These are phyloP conservation scores for Pleurotus djamor DNA, from an alignment of 768 basidiomycete genomes.

Conservation along the genomic window DNA sequence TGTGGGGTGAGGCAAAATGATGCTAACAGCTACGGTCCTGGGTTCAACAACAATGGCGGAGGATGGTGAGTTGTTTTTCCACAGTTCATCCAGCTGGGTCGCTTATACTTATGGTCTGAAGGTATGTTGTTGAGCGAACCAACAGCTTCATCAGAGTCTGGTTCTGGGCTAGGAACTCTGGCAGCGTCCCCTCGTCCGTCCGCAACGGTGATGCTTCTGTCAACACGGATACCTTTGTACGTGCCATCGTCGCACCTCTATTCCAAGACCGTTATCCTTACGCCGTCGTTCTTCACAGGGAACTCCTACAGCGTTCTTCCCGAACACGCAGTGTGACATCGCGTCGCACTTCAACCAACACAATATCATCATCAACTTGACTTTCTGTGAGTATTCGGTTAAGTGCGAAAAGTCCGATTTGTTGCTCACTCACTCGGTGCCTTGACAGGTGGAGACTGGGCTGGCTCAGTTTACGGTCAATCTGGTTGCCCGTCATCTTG, in stretches of 20 bases:
- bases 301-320: slow-evolving; percentile 56
- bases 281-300: slow-evolving; percentile 32
- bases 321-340: slow-evolving; percentile 58
- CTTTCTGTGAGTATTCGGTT: slow-evolving; percentile 25
- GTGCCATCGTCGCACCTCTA: slow-evolving; percentile 8
- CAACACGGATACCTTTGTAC: slow-evolving; percentile 55
- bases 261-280: background rate
- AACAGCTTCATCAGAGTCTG: slow-evolving; percentile 57
- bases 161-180: slow-evolving; percentile 65
- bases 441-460: slow-evolving; percentile 50
- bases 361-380: slow-evolving; percentile 63
- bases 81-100: too few species aligned
- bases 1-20: slow-evolving; percentile 49
- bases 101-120: slow-evolving; percentile 15
- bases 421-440: background rate
- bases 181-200: slow-evolving; percentile 46
- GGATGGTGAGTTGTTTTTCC: slow-evolving; percentile 58
- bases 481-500: slow-evolving; percentile 55
- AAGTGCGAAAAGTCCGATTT: background rate
- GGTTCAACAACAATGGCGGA: slow-evolving; percentile 58
- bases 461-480: slow-evolving; percentile 39
- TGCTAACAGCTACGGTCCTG: slow-evolving; percentile 50
- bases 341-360: slow-evolving; percentile 49
- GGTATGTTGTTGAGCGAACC: slow-evolving; percentile 66
- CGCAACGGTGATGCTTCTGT: slow-evolving; percentile 32